Conservation (phyloP, 2,329 filamentous ascomycete genomes). For the Scedosporium aurantiacum region DNA sequence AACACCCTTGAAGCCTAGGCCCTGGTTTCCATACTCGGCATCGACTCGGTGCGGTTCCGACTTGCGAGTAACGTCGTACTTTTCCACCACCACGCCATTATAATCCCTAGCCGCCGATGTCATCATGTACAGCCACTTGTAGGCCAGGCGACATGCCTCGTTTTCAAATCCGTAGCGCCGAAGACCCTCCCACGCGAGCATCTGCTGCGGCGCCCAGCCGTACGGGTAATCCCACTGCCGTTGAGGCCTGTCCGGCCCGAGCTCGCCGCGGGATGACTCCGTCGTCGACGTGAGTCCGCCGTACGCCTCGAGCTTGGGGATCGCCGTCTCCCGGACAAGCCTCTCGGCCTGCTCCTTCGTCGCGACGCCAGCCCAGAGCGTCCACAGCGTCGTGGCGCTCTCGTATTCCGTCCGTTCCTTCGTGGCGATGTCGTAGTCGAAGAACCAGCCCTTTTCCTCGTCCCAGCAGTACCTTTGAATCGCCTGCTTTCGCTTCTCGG, state of each 20-base stretch:
- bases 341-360: conserved; percentile 75
- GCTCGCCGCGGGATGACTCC: conserved; percentile 70
- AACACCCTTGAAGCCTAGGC: conserved; percentile 87
- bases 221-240: conserved; percentile 98
- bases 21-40: conserved; percentile 97
- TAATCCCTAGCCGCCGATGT: conserved; percentile 97
- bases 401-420: conserved; percentile 77
- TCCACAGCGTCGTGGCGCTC: conserved; percentile 89
- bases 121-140: conserved; percentile 98
- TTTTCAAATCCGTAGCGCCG: conserved; percentile 85
- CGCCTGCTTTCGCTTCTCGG: conserved; percentile 68
- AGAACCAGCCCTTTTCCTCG: conserved; percentile 86
- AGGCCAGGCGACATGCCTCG: conserved; percentile 79
- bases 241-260: conserved; percentile 77
- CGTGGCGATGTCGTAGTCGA: conserved; percentile 86
- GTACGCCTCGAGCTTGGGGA: conserved; percentile 79
- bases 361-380: conserved; percentile 87
- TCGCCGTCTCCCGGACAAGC: conserved; percentile 60
- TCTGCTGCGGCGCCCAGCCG: conserved; percentile 97
- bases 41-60: conserved; percentile 89
- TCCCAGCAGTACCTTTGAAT: conserved; percentile 96
- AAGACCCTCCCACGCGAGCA: conserved; percentile 90
- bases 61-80: conserved; percentile 89
- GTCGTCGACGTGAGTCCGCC: conserved; percentile 86
- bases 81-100: conserved; percentile 96